phyloP scores from a whole-genome alignment of 176 grass and related monocot genomes.

The Melocanna baccifera region DNA sequence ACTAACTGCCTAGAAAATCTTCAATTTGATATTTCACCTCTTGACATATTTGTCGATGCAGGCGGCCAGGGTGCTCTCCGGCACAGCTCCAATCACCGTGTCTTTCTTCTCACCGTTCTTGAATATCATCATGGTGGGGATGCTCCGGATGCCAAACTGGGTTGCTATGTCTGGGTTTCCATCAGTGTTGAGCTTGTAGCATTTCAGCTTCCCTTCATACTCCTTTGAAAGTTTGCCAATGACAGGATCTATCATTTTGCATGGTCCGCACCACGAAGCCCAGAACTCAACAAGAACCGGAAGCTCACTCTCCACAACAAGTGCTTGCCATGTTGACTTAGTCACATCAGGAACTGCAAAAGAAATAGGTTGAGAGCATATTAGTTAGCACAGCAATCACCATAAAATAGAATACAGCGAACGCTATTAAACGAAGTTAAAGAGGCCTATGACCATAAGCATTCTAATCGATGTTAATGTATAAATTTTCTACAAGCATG shows the following conservation, averaged over 20 bases:
- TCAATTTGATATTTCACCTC: conserved; percentile 23
- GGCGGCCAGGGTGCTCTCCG: conserved; percentile 47
- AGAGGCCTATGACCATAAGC: neutral
- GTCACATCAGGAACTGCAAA: conserved; percentile 62
- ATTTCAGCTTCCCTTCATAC: conserved; percentile 66
- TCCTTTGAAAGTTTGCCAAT: conserved; percentile 63
- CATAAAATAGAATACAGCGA: neutral
- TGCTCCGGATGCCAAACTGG: conserved; percentile 62
- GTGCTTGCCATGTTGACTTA: conserved; percentile 56
- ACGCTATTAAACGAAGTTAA: neutral
- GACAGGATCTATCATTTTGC: conserved; percentile 68
- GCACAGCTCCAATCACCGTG: conserved; percentile 65
- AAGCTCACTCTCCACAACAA: conserved; percentile 53
- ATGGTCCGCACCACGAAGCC: conserved; percentile 86
- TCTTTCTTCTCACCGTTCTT: conserved; percentile 82
- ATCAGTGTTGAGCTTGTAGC: conserved; percentile 76
- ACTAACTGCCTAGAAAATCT: neutral
- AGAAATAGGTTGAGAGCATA: neutral
- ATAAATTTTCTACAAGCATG: neutral
- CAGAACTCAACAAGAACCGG: conserved; percentile 74
- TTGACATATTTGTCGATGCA: conserved; percentile 47
- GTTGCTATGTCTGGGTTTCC: conserved; percentile 59
- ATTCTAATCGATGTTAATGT: neutral
- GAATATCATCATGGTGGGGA: conserved; percentile 73
- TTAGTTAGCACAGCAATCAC: neutral